Percentiles rank a stretch among this genome's conserved stretches.
Evolutionary conservation across 768 basidiomycete genomes (phyloP).

Genomic region (Gymnopilus junonius): DNA sequence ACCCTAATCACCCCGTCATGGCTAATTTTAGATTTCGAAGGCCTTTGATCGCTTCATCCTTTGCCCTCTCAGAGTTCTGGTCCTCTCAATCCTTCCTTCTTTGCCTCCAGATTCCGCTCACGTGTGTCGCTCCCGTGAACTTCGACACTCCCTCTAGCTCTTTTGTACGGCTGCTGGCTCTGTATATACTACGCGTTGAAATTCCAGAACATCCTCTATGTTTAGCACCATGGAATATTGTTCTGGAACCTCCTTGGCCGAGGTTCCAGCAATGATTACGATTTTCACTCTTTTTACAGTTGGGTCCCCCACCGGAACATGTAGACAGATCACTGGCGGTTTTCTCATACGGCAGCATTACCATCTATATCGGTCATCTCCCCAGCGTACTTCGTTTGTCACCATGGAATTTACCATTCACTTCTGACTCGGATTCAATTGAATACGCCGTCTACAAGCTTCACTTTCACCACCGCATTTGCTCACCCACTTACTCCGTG

Average conservation of each 20-base stretch:
- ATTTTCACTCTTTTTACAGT: too few relatives aligned
- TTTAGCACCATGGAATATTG: background rate
- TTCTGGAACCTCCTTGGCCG: background rate
- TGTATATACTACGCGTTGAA: background rate
- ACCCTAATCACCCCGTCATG: slow-evolving; percentile 8
- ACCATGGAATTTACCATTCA: too few relatives aligned
- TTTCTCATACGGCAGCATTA: too few relatives aligned
- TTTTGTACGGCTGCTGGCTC: background rate
- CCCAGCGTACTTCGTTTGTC: too few relatives aligned
- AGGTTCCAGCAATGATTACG: too few relatives aligned
- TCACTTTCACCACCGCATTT: background rate
- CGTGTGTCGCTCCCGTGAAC: slow-evolving; percentile 6
- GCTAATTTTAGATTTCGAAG: background rate
- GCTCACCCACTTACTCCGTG: background rate
- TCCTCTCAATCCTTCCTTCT: background rate
- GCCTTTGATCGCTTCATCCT: slow-evolving; percentile 7
- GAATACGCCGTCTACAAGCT: background rate
- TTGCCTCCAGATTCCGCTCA: background rate
- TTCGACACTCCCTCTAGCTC: background rate
- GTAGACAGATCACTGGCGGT: too few relatives aligned
- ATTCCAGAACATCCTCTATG: background rate
- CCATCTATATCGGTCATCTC: too few relatives aligned
- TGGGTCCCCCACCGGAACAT: too few relatives aligned
- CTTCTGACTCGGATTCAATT: background rate
- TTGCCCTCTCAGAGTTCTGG: background rate